Evolutionary conservation across 2,329 filamentous ascomycete genomes (phyloP).

Genomic region (Ceratocystiopsis sp.): DNA sequence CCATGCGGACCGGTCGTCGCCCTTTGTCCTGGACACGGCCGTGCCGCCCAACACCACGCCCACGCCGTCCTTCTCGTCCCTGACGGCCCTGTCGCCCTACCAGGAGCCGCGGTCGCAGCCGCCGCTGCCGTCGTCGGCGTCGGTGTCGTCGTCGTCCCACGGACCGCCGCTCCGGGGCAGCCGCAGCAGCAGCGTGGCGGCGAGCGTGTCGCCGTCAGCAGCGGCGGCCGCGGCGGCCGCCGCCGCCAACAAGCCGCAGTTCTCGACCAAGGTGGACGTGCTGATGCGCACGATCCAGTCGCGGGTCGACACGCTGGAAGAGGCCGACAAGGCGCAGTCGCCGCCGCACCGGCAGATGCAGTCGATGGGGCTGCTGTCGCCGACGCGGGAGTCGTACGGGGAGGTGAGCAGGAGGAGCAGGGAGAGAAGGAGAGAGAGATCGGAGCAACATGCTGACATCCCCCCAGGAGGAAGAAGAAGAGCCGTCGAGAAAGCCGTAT

Average conservation of each 20-base stretch:
- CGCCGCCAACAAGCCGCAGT: constrained; percentile 28
- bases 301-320: constrained; percentile 29
- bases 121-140: neutral
- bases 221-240: too few relatives aligned
- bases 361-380: neutral
- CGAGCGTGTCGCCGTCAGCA: constrained; percentile 17
- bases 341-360: neutral
- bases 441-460: neutral
- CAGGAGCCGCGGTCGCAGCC: neutral
- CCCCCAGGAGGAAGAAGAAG: neutral
- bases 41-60: neutral
- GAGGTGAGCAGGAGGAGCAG: constrained; percentile 3
- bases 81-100: neutral
- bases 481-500: constrained; percentile 8
- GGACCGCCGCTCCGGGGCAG: neutral
- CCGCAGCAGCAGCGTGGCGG: constrained; percentile 12
- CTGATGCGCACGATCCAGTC: constrained; percentile 79
- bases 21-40: neutral
- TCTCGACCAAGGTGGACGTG: constrained; percentile 70
- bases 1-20: too few relatives aligned
- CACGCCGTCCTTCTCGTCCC: too few relatives aligned
- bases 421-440: neutral
- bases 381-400: neutral
- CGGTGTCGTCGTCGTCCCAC: neutral
- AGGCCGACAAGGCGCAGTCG: constrained; percentile 4